These are phyloP conservation scores for Xylaria sp. DNA, from an alignment of 2,329 filamentous ascomycete species.

Conservation along the genomic window DNA sequence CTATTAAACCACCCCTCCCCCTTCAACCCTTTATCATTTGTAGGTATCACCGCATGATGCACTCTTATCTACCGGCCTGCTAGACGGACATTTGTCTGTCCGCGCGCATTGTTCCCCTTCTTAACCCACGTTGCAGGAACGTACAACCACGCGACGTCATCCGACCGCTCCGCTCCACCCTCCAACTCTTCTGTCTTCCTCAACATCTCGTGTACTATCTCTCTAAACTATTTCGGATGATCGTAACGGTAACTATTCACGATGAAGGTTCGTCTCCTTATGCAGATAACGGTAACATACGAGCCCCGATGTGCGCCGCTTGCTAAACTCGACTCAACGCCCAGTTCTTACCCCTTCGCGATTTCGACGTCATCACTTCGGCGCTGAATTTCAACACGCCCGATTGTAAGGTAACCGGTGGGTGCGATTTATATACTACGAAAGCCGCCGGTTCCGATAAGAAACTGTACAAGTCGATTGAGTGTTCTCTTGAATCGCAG, in stretches of 20 bases:
- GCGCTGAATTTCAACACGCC: slow-evolving; percentile 95
- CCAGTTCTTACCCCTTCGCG: slow-evolving; percentile 89
- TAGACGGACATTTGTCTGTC: slow-evolving; percentile 45
- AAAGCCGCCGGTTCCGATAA: slow-evolving; percentile 96
- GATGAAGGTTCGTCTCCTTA: slow-evolving; percentile 46
- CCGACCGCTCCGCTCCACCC: slow-evolving; percentile 33
- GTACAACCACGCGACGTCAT: slow-evolving; percentile 35
- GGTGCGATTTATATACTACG: slow-evolving; percentile 96
- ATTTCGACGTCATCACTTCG: slow-evolving; percentile 90
- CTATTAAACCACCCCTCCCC: neutral
- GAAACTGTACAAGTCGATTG: slow-evolving; percentile 96
- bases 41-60: slow-evolving; percentile 37
- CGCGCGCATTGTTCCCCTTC: slow-evolving; percentile 41
- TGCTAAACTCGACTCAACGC: slow-evolving; percentile 16
- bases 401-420: slow-evolving; percentile 90
- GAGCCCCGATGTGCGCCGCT: slow-evolving; percentile 9
- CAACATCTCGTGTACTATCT: slow-evolving; percentile 13
- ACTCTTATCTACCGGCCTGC: slow-evolving; percentile 40
- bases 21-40: neutral
- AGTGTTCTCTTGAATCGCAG: slow-evolving; percentile 88
- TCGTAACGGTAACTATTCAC: slow-evolving; percentile 28
- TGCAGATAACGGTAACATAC: neutral
- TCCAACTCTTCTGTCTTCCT: slow-evolving; percentile 18
- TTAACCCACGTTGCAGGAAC: slow-evolving; percentile 37
- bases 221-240: slow-evolving; percentile 7